phyloP scores from a whole-genome alignment of 345 rosid species.

The Citrus maxima region DNA sequence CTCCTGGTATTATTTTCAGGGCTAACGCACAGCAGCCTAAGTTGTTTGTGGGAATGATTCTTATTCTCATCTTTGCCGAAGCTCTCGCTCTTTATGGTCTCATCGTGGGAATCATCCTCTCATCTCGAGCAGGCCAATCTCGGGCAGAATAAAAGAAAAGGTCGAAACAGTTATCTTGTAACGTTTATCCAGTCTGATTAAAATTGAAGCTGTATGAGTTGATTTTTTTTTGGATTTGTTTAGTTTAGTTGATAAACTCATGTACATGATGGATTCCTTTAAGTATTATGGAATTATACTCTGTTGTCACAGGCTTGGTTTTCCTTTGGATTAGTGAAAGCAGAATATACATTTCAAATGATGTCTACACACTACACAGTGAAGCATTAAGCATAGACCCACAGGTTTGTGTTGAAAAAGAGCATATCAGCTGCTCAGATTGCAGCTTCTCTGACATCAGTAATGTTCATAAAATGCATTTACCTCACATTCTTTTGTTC shows the following conservation, averaged over 20 bases:
- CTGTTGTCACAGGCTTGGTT: neutral
- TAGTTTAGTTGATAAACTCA: neutral
- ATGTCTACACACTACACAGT: neutral
- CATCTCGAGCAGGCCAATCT: slow-evolving; percentile 51
- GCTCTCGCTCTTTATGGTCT: slow-evolving; percentile 46
- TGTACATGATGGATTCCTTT: neutral
- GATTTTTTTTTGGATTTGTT: neutral
- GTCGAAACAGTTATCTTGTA: neutral
- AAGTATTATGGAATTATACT: neutral
- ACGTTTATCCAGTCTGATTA: neutral
- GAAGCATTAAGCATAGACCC: neutral
- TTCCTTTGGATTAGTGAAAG: neutral
- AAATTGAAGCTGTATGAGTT: neutral
- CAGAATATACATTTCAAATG: neutral
- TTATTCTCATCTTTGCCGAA: slow-evolving; percentile 42
- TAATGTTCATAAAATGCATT: too few species aligned
- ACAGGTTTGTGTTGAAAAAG: too few species aligned
- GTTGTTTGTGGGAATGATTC: slow-evolving; percentile 50
- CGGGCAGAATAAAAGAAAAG: slow-evolving; percentile 33
- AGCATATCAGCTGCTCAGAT: too few species aligned
- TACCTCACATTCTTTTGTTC: too few species aligned
- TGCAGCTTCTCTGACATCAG: too few species aligned
- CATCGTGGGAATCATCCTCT: slow-evolving; percentile 48
- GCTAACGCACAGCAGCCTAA: slow-evolving; percentile 47
- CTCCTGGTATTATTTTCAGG: slow-evolving; percentile 12